These are phyloP conservation scores for Neurospora sp. DNA, from an alignment of 2,329 filamentous ascomycete genomes.

Conservation along the genomic window DNA sequence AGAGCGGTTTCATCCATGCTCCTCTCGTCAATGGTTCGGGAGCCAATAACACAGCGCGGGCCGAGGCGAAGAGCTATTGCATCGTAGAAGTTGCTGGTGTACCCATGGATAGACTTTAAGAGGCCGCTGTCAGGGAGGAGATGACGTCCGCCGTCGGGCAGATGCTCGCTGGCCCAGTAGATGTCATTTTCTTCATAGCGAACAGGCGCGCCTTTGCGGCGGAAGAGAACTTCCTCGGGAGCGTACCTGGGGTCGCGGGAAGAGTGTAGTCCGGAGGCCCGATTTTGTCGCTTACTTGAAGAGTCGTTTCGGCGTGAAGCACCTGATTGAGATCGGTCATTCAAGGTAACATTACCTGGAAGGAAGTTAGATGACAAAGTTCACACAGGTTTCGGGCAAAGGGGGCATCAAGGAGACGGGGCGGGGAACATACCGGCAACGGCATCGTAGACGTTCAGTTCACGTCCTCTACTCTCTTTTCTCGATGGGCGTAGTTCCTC, in stretches of 20 bases:
- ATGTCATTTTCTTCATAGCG: slow-evolving; percentile 63
- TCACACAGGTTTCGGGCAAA: too few species aligned
- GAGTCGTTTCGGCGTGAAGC: background rate
- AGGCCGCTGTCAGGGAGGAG: slow-evolving; percentile 59
- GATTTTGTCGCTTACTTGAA: slow-evolving; percentile 9
- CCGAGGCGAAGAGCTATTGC: slow-evolving; percentile 21
- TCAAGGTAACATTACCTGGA: slow-evolving; percentile 27
- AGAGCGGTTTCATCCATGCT: slow-evolving; percentile 74
- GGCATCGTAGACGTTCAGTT: slow-evolving; percentile 59
- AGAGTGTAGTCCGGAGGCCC: slow-evolving; percentile 14
- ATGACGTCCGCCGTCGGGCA: slow-evolving; percentile 34
- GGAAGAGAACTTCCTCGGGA: slow-evolving; percentile 65
- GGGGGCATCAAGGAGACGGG: background rate
- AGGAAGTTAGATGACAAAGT: background rate
- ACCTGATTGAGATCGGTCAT: slow-evolving; percentile 16
- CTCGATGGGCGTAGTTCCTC: background rate
- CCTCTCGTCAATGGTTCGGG: slow-evolving; percentile 35
- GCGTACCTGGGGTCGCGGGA: slow-evolving; percentile 34
- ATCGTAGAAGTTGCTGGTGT: slow-evolving; percentile 58
- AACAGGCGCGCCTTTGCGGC: slow-evolving; percentile 50
- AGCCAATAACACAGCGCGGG: slow-evolving; percentile 10
- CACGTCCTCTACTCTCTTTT: slow-evolving; percentile 9
- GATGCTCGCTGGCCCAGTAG: slow-evolving; percentile 57
- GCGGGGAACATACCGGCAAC: slow-evolving; percentile 47
- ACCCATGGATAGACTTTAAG: slow-evolving; percentile 58